These are phyloP conservation scores for Rostrohypoxylon terebratum DNA, from an alignment of 495 filamentous ascomycete species.

Conservation along the genomic window DNA sequence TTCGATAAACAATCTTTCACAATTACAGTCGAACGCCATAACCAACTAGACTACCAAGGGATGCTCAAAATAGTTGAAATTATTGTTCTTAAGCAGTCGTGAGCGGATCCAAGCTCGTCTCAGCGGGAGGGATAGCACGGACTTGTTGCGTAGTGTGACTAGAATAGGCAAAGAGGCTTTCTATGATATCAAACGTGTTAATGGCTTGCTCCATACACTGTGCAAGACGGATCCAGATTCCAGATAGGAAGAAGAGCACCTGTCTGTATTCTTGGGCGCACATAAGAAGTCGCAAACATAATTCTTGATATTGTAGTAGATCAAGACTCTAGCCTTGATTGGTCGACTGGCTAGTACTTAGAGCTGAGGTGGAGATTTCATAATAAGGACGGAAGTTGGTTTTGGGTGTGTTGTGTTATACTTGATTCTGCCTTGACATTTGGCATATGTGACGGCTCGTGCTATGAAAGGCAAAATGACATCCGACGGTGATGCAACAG, in stretches of 20 bases:
- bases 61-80: not conserved
- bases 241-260: not conserved
- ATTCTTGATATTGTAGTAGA: constrained; percentile 1
- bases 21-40: constrained; percentile 43
- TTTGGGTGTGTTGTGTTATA: not conserved
- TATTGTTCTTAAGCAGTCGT: not conserved
- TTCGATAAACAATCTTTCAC: constrained; percentile 34
- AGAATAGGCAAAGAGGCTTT: not conserved
- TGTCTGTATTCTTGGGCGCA: not conserved
- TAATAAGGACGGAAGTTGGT: not conserved
- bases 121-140: not conserved
- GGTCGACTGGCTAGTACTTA: not conserved
- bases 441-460: not conserved
- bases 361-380: not conserved
- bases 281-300: not conserved
- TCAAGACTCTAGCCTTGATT: not conserved
- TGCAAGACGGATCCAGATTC: not conserved
- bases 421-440: not conserved
- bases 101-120: not conserved
- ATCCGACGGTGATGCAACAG: not conserved
- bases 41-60: constrained; percentile 43
- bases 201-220: not conserved
- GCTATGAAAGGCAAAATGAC: constrained; percentile 1
- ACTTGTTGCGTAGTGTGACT: not conserved
- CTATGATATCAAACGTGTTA: not conserved